phyloP scores from a whole-genome alignment of 345 rosid genomes.

The Hibiscus syriacus region DNA sequence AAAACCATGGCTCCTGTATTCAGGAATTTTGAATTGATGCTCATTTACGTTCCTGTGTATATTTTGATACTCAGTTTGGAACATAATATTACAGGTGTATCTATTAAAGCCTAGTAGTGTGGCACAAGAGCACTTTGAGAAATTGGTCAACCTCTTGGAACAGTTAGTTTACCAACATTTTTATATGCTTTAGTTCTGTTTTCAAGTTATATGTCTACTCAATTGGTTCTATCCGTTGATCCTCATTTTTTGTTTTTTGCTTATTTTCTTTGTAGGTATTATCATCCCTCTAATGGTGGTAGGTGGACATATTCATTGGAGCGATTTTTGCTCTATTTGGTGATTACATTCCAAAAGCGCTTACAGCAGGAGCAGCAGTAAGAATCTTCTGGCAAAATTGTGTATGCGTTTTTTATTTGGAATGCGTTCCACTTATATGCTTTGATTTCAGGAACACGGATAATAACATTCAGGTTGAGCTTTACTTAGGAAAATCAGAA shows the following conservation, averaged over 20 bases:
- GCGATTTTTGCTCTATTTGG: slow-evolving; percentile 71
- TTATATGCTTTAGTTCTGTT: slow-evolving; percentile 11
- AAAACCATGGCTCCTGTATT: slow-evolving; percentile 3
- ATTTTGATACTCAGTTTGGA: slow-evolving; percentile 13
- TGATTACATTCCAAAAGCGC: slow-evolving; percentile 81
- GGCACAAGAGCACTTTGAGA: slow-evolving; percentile 64
- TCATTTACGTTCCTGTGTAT: slow-evolving; percentile 10
- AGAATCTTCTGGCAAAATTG: slow-evolving; percentile 24
- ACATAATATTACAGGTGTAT: slow-evolving; percentile 58
- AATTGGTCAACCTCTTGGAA: slow-evolving; percentile 96
- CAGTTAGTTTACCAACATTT: slow-evolving; percentile 62
- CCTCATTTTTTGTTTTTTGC: slow-evolving; percentile 11
- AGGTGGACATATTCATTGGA: slow-evolving; percentile 98
- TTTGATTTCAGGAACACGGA: slow-evolving; percentile 45
- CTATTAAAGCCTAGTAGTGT: slow-evolving; percentile 68
- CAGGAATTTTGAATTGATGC: slow-evolving; percentile 18
- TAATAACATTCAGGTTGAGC: slow-evolving; percentile 24
- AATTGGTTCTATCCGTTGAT: slow-evolving; percentile 6
- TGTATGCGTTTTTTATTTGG: slow-evolving; percentile 8
- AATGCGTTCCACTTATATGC: slow-evolving; percentile 23
- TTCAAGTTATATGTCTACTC: slow-evolving; percentile 7
- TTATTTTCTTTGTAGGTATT: slow-evolving; percentile 46
- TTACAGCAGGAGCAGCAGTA: slow-evolving; percentile 85
- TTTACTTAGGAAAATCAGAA: slow-evolving; percentile 58
- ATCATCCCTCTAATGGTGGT: slow-evolving; percentile 98